These are phyloP conservation scores for Candida koratica DNA, from an alignment of 805 yeast genomes.

Conservation along the genomic window DNA sequence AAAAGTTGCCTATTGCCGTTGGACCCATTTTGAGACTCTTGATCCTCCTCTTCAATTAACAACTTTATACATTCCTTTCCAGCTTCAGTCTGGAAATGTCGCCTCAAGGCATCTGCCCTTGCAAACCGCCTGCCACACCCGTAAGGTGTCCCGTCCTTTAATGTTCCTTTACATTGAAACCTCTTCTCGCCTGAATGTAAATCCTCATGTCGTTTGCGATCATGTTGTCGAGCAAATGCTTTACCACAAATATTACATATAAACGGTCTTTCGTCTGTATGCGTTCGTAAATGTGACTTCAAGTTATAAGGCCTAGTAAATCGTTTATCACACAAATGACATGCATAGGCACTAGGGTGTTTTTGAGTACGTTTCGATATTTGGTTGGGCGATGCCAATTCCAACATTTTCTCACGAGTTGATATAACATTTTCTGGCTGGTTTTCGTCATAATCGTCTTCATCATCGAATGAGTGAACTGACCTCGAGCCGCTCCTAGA, in stretches of 20 bases:
- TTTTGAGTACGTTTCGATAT: constrained; percentile 58
- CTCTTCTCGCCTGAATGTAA: constrained; percentile 74
- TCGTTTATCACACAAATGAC: constrained; percentile 78
- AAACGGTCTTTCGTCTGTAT: constrained; percentile 78
- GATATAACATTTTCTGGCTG: constrained; percentile 20
- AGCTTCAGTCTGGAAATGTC: constrained; percentile 47
- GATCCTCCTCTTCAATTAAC: constrained; percentile 40
- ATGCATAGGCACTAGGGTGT: constrained; percentile 70
- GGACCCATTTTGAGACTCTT: no score
- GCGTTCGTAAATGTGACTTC: constrained; percentile 88
- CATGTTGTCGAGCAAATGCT: constrained; percentile 57
- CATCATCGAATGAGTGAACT: constrained; percentile 13
- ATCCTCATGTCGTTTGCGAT: constrained; percentile 44
- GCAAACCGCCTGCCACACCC: constrained; percentile 47
- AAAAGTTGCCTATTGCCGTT: no score
- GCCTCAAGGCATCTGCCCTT: constrained; percentile 42
- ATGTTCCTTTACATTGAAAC: constrained; percentile 64
- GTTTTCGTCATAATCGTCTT: constrained; percentile 13
- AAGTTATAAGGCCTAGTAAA: constrained; percentile 92
- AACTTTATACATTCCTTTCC: constrained; percentile 41
- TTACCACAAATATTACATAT: constrained; percentile 71
- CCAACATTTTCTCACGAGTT: constrained; percentile 57
- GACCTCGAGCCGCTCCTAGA: constrained; percentile 23
- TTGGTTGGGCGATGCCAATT: constrained; percentile 57
- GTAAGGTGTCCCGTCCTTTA: constrained; percentile 51